Conservation (phyloP, 2,329 filamentous ascomycete species). For the Diaporthe citrichinensis region DNA sequence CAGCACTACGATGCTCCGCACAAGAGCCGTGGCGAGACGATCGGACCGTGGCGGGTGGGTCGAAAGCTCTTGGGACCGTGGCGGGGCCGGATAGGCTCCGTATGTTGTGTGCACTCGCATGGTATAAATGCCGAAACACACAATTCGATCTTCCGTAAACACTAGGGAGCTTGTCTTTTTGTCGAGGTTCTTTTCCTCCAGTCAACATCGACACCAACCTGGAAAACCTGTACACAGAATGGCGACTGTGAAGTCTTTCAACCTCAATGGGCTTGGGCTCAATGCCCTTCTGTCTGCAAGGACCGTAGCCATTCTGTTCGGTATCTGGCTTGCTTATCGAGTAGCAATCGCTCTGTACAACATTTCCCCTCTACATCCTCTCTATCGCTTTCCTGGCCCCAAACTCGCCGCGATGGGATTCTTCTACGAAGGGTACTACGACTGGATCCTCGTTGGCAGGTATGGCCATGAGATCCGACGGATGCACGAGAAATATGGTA, state of each 20-base stretch:
- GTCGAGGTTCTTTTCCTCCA: too few relatives aligned
- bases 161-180: background rate
- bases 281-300: background rate
- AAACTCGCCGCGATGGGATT: conserved; percentile 22
- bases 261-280: background rate
- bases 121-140: background rate
- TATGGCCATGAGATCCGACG: conserved; percentile 27
- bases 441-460: background rate
- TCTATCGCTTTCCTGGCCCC: conserved; percentile 18
- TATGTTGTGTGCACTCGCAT: background rate
- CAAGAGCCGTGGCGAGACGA: background rate
- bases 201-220: background rate
- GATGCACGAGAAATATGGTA: conserved; percentile 36
- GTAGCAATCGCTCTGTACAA: conserved; percentile 20
- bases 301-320: background rate
- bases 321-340: background rate
- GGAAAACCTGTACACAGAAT: background rate
- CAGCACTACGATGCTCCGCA: conserved; percentile 6
- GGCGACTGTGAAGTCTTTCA: background rate
- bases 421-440: conserved; percentile 34
- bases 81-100: background rate
- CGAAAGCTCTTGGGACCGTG: background rate
- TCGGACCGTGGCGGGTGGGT: background rate
- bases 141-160: background rate
- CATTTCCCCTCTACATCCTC: conserved; percentile 31